These are phyloP conservation scores for Phytomonas francai DNA, from an alignment of 208 protist species.

Conservation along the genomic window DNA sequence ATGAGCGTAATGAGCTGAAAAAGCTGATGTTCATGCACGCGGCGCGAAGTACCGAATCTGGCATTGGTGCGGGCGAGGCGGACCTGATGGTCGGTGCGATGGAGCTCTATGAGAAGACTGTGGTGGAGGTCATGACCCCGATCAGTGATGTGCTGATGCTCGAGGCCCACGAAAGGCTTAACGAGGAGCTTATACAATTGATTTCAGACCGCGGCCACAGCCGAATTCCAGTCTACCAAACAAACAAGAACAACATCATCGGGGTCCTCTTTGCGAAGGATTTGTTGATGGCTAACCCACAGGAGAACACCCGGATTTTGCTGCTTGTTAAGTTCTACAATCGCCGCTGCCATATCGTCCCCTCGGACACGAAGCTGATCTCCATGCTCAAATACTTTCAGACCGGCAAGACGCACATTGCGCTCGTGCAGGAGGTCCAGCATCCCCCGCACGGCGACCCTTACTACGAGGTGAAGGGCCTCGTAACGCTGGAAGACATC, in stretches of 20 bases:
- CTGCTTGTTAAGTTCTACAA: slow-evolving; percentile 93
- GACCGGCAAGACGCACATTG: slow-evolving; percentile 90
- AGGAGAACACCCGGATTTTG: slow-evolving; percentile 89
- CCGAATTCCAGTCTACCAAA: slow-evolving; percentile 92
- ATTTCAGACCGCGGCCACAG: slow-evolving; percentile 92
- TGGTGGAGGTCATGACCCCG: slow-evolving; percentile 93
- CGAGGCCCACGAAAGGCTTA: slow-evolving; percentile 85
- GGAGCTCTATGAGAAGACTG: slow-evolving; percentile 91
- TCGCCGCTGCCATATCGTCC: slow-evolving; percentile 79
- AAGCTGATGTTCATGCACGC: slow-evolving; percentile 94
- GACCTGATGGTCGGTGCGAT: slow-evolving; percentile 92
- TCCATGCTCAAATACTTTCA: slow-evolving; percentile 95
- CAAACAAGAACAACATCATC: slow-evolving; percentile 87
- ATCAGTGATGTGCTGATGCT: slow-evolving; percentile 92
- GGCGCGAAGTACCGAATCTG: slow-evolving; percentile 73
- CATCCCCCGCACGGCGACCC: slow-evolving; percentile 87
- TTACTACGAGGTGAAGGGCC: slow-evolving; percentile 92
- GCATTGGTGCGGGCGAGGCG: slow-evolving; percentile 83
- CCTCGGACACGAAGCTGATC: slow-evolving; percentile 87
- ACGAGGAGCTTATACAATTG: slow-evolving; percentile 85
- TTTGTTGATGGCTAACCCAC: slow-evolving; percentile 91
- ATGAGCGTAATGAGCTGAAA: slow-evolving; percentile 93
- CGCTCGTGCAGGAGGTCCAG: slow-evolving; percentile 89
- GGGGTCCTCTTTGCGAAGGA: slow-evolving; percentile 91
- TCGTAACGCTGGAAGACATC: slow-evolving; percentile 96